Evolutionary conservation across 371 early-diverging fungal species (phyloP).

Genomic region (Mucor irregularis): DNA sequence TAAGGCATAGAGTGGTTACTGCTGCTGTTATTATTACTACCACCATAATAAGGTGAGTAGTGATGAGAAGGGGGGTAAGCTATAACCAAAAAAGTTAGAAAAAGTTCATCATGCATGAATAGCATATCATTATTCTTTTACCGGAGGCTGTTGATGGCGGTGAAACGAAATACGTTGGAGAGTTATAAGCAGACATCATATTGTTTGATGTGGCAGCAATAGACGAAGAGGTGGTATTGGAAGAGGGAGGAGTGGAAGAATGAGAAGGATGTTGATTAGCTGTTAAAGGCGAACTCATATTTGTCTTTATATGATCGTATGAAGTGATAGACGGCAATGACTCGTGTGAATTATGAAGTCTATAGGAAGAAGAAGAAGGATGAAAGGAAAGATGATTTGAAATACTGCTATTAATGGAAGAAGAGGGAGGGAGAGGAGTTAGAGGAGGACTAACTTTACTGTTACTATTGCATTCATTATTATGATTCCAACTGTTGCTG

Average conservation of each 20-base stretch:
- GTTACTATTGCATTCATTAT: conserved; percentile 10
- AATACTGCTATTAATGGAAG: conserved; percentile 1
- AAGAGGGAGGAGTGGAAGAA: neutral
- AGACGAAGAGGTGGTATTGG: neutral
- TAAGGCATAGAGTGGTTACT: neutral
- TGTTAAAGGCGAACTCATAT: too few relatives aligned
- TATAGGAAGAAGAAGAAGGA: conserved; percentile 16
- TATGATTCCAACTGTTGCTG: conserved; percentile 24
- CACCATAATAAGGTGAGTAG: too few relatives aligned
- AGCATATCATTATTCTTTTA: neutral
- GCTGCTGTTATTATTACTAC: neutral
- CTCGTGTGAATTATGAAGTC: neutral
- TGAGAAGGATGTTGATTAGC: neutral
- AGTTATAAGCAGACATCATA: conserved; percentile 14
- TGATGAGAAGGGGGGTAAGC: conserved; percentile 1
- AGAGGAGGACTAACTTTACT: conserved; percentile 6
- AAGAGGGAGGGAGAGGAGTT: conserved; percentile 5
- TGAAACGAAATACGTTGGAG: conserved; percentile 18
- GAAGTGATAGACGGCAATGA: neutral
- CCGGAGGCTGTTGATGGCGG: neutral
- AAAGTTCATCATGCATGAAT: too few relatives aligned
- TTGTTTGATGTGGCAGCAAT: neutral
- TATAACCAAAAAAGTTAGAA: neutral
- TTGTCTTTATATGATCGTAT: too few relatives aligned
- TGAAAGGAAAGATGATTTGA: neutral